phyloP scores from a whole-genome alignment of 208 protist genomes.

The Leishmania lainsoni region DNA sequence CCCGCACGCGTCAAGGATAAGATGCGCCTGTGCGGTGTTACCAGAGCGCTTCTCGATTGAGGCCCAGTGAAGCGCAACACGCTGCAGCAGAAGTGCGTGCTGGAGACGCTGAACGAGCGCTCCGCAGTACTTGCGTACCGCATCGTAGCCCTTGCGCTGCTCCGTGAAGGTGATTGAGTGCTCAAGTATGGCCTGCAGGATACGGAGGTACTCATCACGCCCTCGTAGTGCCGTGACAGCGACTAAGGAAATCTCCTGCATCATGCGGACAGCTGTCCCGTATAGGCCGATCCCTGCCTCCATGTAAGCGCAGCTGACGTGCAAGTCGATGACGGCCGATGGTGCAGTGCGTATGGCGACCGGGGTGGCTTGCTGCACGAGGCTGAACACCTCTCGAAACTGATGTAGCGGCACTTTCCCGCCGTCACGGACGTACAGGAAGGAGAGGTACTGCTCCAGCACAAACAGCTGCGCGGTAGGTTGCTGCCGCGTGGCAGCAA shows the following conservation, averaged over 20 bases:
- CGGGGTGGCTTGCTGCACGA: slow-evolving; percentile 49
- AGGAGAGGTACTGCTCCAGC: slow-evolving; percentile 69
- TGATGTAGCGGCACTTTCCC: slow-evolving; percentile 42
- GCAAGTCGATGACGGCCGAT: slow-evolving; percentile 45
- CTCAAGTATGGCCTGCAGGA: slow-evolving; percentile 60
- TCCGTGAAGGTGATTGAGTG: slow-evolving; percentile 49
- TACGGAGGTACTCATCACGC: slow-evolving; percentile 20
- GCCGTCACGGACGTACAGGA: slow-evolving; percentile 46
- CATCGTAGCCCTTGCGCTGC: slow-evolving; percentile 45
- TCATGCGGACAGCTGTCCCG: slow-evolving; percentile 50
- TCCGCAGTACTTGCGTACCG: slow-evolving; percentile 45
- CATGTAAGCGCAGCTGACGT: slow-evolving; percentile 61
- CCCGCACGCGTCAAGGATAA: slow-evolving; percentile 68
- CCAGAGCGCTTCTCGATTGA: slow-evolving; percentile 69
- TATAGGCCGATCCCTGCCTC: slow-evolving; percentile 61
- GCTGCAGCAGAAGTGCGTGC: slow-evolving; percentile 51
- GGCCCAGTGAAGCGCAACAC: slow-evolving; percentile 78
- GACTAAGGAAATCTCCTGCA: slow-evolving; percentile 32
- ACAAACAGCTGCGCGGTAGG: slow-evolving; percentile 52
- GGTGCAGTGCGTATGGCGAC: slow-evolving; percentile 35
- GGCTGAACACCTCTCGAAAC: slow-evolving; percentile 65
- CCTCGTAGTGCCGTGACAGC: slow-evolving; percentile 24
- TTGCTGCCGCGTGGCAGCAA: slow-evolving; percentile 33
- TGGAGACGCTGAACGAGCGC: slow-evolving; percentile 37
- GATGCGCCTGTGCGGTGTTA: slow-evolving; percentile 51